These are phyloP conservation scores for Cladobotryum mycophilum DNA, from an alignment of 2,329 filamentous ascomycete species.

Conservation along the genomic window DNA sequence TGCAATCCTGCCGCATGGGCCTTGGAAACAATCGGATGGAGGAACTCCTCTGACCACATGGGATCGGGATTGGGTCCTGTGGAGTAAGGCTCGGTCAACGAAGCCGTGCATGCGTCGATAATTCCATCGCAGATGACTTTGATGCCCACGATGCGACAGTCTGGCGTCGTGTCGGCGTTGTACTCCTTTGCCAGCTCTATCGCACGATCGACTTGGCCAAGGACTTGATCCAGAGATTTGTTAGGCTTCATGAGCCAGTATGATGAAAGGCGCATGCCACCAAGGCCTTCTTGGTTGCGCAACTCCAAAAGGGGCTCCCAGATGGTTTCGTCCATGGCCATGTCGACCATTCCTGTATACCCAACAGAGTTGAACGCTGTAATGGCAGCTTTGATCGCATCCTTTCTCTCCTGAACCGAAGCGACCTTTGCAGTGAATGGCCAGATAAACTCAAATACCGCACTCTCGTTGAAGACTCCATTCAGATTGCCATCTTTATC, in stretches of 20 bases:
- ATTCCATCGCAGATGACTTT: conserved; percentile 62
- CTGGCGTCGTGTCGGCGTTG: conserved; percentile 29
- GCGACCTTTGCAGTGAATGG: conserved; percentile 45
- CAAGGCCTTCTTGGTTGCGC: conserved; percentile 26
- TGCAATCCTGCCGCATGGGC: conserved; percentile 51
- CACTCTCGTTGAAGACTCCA: conserved; percentile 47
- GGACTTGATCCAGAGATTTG: conserved; percentile 31
- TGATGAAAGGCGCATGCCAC: conserved; percentile 42
- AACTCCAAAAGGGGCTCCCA: conserved; percentile 47
- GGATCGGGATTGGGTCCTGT: conserved; percentile 40
- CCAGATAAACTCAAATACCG: conserved; percentile 48
- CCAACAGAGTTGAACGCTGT: conserved; percentile 44
- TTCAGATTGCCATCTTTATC: conserved; percentile 41
- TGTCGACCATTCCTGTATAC: conserved; percentile 51
- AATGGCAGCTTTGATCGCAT: conserved; percentile 42
- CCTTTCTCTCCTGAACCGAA: conserved; percentile 41
- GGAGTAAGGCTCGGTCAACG: conserved; percentile 52
- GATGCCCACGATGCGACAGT: conserved; percentile 50
- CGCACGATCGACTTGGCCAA: conserved; percentile 44
- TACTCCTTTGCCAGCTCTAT: conserved; percentile 35
- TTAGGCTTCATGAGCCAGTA: conserved; percentile 52
- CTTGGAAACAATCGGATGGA: conserved; percentile 47
- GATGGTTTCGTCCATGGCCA: conserved; percentile 55
- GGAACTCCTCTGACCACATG: conserved; percentile 48
- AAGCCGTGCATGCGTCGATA: conserved; percentile 59